Conservation (phyloP, 768 basidiomycete species). For the Kwoniella bestiolae region DNA sequence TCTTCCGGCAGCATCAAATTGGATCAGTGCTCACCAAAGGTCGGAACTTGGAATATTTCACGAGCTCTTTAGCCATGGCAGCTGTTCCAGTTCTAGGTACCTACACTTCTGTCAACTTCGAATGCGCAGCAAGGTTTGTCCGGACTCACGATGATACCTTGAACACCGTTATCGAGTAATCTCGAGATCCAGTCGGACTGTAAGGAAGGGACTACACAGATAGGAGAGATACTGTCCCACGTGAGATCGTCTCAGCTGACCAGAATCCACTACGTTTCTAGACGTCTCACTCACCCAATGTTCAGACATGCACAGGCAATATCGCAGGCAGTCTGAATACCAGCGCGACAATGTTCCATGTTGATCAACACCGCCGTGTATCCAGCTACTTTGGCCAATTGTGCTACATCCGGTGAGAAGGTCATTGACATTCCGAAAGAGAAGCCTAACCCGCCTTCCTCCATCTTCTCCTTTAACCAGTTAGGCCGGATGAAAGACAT, state of each 20-base stretch:
- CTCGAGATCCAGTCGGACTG: conserved; percentile 24
- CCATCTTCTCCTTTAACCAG: conserved; percentile 17
- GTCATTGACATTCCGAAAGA: conserved; percentile 14
- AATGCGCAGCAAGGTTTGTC: no score
- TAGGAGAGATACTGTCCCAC: conserved; percentile 12
- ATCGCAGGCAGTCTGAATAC: conserved; percentile 11
- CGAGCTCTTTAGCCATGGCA: conserved; percentile 13
- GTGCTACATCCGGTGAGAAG: background rate
- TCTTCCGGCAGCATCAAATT: no score
- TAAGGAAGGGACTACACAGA: conserved; percentile 7
- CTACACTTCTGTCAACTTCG: background rate
- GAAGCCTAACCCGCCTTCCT: conserved; percentile 5
- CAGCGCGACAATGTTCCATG: conserved; percentile 26
- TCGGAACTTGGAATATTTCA: conserved; percentile 14
- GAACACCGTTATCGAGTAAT: conserved; percentile 24
- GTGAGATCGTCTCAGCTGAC: background rate
- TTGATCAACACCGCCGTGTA: conserved; percentile 26
- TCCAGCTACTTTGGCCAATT: conserved; percentile 19
- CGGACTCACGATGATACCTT: conserved; percentile 22
- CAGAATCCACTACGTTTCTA: no score
- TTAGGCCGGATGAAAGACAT: conserved; percentile 10
- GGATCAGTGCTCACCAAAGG: conserved; percentile 9
- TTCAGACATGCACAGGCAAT: conserved; percentile 3
- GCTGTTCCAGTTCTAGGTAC: conserved; percentile 8
- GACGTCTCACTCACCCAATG: conserved; percentile 12